Evolutionary conservation across 2,329 filamentous ascomycete genomes (phyloP).

Genomic region (Didymella pomorum): DNA sequence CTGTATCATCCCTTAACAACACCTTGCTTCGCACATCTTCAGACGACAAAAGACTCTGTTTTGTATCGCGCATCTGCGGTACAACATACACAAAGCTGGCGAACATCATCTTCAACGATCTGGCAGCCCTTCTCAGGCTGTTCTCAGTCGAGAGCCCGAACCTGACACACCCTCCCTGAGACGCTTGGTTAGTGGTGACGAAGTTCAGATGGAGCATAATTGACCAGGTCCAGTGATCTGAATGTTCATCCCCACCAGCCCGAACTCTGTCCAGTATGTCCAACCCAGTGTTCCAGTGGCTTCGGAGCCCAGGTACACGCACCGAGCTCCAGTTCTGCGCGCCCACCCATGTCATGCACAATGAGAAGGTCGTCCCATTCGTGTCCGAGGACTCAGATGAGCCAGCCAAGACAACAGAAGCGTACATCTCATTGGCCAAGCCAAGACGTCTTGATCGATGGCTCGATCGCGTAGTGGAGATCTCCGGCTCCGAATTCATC

Average conservation of each 20-base stretch:
- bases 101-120: background rate
- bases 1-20: too few relatives aligned
- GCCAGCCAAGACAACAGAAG: background rate
- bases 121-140: background rate
- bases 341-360: background rate
- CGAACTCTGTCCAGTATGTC: background rate
- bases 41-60: background rate
- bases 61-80: slow-evolving; percentile 2
- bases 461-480: slow-evolving; percentile 7
- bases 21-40: background rate
- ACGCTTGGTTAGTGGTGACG: background rate
- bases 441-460: slow-evolving; percentile 5
- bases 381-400: background rate
- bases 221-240: background rate
- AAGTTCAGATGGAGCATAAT: background rate
- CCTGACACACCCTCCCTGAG: slow-evolving; percentile 6
- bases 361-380: background rate
- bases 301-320: slow-evolving; percentile 3
- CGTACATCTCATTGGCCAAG: slow-evolving; percentile 1
- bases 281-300: background rate
- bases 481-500: slow-evolving; percentile 12
- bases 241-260: background rate
- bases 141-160: slow-evolving; percentile 1
- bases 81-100: slow-evolving; percentile 2
- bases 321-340: slow-evolving; percentile 1